Evolutionary conservation across 2,329 filamentous ascomycete species (phyloP).

Genomic region (Talaromyces rugulosus): DNA sequence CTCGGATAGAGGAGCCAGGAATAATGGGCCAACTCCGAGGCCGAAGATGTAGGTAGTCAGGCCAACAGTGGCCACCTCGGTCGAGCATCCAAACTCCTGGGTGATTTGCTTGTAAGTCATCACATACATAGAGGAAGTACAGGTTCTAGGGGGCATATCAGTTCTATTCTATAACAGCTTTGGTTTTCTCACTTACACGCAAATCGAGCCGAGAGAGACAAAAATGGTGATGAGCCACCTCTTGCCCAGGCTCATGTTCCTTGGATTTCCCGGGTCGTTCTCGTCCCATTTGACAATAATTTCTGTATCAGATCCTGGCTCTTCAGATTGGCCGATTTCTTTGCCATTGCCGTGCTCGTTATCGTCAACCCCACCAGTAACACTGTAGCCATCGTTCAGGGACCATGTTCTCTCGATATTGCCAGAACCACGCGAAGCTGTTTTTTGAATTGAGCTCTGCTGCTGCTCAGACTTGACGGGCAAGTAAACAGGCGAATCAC

Average conservation of each 20-base stretch:
- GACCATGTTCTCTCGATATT: slow-evolving; percentile 32
- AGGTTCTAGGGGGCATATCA: slow-evolving; percentile 56
- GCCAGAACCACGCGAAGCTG: slow-evolving; percentile 21
- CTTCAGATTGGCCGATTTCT: not conserved
- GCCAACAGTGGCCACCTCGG: slow-evolving; percentile 71
- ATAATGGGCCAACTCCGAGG: slow-evolving; percentile 61
- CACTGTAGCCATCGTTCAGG: slow-evolving; percentile 32
- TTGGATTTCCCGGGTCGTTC: slow-evolving; percentile 68
- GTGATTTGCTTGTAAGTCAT: slow-evolving; percentile 75
- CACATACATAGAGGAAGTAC: slow-evolving; percentile 83
- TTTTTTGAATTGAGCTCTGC: not conserved
- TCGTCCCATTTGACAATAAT: slow-evolving; percentile 76
- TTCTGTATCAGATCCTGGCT: slow-evolving; percentile 33
- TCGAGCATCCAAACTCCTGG: slow-evolving; percentile 66
- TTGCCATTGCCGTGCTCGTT: slow-evolving; percentile 14
- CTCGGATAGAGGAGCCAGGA: slow-evolving; percentile 62
- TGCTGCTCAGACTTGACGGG: not conserved
- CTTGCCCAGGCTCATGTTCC: slow-evolving; percentile 59
- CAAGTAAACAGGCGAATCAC: not conserved
- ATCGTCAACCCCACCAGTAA: slow-evolving; percentile 22
- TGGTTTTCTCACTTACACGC: slow-evolving; percentile 63
- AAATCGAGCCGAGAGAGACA: slow-evolving; percentile 68
- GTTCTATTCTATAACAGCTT: slow-evolving; percentile 1
- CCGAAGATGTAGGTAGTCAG: slow-evolving; percentile 80
- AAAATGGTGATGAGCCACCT: slow-evolving; percentile 80